A percentile compares a stretch with the other conserved stretches of the same genome.
phyloP scores from a whole-genome alignment of 371 early-diverging fungal genomes.

The Mucor indicus region DNA sequence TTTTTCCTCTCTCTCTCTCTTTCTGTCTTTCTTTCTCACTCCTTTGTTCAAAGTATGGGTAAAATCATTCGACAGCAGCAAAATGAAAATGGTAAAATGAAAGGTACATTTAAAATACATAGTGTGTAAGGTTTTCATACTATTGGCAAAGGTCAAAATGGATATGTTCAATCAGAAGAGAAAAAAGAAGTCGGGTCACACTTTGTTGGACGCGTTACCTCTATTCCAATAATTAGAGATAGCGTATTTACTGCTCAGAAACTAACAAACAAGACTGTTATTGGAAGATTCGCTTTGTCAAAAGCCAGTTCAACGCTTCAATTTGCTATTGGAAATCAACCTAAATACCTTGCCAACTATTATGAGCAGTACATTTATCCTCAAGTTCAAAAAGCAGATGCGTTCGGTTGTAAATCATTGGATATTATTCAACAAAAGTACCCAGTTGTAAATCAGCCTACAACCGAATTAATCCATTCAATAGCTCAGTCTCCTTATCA shows the following conservation, averaged over 20 bases:
- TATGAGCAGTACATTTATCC: slow-evolving; percentile 53
- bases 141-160: no score
- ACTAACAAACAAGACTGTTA: slow-evolving; percentile 53
- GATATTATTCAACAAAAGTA: slow-evolving; percentile 63
- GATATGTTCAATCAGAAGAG: no score
- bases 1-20: no score
- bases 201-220: slow-evolving; percentile 58
- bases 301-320: slow-evolving; percentile 45
- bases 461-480: slow-evolving; percentile 55
- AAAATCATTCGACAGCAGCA: no score
- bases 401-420: slow-evolving; percentile 65
- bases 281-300: slow-evolving; percentile 51
- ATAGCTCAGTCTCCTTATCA: slow-evolving; percentile 26
- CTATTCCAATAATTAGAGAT: slow-evolving; percentile 65
- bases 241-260: slow-evolving; percentile 51
- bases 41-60: no score
- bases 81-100: no score
- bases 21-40: no score
- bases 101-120: no score
- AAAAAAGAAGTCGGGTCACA: background rate
- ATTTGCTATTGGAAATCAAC: slow-evolving; percentile 35
- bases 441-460: slow-evolving; percentile 66
- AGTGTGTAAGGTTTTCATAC: no score
- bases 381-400: slow-evolving; percentile 60
- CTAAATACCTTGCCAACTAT: slow-evolving; percentile 53